phyloP scores from a whole-genome alignment of 2,329 filamentous ascomycete genomes.

The Bipolaris victoriae region DNA sequence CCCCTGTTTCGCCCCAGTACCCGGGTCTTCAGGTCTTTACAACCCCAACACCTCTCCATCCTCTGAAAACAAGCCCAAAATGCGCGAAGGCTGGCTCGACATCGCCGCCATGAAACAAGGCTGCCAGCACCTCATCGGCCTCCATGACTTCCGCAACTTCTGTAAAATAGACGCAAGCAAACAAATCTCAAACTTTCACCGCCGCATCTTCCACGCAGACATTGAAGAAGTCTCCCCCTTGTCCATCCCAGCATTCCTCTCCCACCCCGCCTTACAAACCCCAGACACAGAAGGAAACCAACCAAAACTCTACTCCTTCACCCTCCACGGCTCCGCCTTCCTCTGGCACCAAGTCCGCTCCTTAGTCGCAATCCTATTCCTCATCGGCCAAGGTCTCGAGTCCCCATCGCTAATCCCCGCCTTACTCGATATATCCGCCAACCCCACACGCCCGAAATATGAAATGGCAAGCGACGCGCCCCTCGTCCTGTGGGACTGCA shows the following conservation, averaged over 20 bases:
- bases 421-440: constrained; percentile 73
- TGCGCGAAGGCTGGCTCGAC: constrained; percentile 74
- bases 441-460: constrained; percentile 82
- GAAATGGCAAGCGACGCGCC: constrained; percentile 89
- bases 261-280: constrained; percentile 33
- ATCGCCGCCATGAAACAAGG: constrained; percentile 85
- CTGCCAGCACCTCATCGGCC: constrained; percentile 78
- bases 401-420: constrained; percentile 72
- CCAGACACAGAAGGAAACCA: constrained; percentile 2
- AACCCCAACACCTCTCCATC: constrained; percentile 20
- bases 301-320: constrained; percentile 82
- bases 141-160: constrained; percentile 95
- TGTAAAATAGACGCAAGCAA: constrained; percentile 93
- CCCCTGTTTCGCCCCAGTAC: constrained; percentile 77
- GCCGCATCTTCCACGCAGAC: constrained; percentile 79
- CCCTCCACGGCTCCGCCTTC: constrained; percentile 88
- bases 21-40: constrained; percentile 59
- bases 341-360: constrained; percentile 98
- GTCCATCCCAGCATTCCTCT: constrained; percentile 36
- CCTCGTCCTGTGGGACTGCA: constrained; percentile 93
- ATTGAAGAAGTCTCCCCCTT: constrained; percentile 62
- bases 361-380: constrained; percentile 91
- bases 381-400: constrained; percentile 88
- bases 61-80: constrained; percentile 8
- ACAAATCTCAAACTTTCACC: constrained; percentile 82